Percentiles rank a stretch among this genome's conserved stretches.
phyloP scores from a whole-genome alignment of 2,329 filamentous ascomycete species.

The Zarea fungicola region DNA sequence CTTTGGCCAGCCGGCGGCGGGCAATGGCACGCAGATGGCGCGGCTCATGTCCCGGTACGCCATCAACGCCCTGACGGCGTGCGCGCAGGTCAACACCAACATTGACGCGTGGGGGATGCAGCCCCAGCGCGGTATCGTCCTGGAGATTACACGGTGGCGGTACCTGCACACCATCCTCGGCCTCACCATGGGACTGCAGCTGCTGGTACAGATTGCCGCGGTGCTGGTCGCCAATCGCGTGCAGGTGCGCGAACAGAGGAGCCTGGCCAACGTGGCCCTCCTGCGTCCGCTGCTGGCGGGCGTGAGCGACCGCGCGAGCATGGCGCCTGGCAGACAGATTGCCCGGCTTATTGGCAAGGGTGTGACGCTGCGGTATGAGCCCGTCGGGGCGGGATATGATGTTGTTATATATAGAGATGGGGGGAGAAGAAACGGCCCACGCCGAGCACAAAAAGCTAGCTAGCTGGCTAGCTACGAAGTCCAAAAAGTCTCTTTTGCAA shows the following conservation, averaged over 20 bases:
- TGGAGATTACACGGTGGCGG: constrained; percentile 29
- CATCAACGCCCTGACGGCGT: constrained; percentile 30
- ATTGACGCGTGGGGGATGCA: constrained; percentile 23
- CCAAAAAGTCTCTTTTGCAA: too few species aligned
- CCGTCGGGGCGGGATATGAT: neutral
- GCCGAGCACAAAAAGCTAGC: neutral
- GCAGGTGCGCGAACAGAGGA: constrained; percentile 23
- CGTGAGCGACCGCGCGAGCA: constrained; percentile 15
- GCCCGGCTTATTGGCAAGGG: constrained; percentile 6
- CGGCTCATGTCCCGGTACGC: constrained; percentile 30
- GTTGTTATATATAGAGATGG: constrained; percentile 10
- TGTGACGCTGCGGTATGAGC: constrained; percentile 4
- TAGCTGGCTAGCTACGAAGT: too few species aligned
- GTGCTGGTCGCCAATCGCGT: constrained; percentile 23
- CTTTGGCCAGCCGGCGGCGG: constrained; percentile 30
- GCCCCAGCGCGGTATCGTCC: constrained; percentile 22
- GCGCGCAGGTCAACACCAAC: constrained; percentile 25
- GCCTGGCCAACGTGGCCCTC: constrained; percentile 18
- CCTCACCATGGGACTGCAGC: constrained; percentile 27
- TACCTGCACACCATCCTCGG: constrained; percentile 28
- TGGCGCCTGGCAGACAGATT: constrained; percentile 18
- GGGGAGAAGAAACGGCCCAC: neutral
- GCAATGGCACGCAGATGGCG: constrained; percentile 30
- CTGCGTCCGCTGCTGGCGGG: constrained; percentile 17
- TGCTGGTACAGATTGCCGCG: constrained; percentile 21